Evolutionary conservation across 202 grass and related monocot genomes (phyloP).

Genomic region (Musa balbisiana): DNA sequence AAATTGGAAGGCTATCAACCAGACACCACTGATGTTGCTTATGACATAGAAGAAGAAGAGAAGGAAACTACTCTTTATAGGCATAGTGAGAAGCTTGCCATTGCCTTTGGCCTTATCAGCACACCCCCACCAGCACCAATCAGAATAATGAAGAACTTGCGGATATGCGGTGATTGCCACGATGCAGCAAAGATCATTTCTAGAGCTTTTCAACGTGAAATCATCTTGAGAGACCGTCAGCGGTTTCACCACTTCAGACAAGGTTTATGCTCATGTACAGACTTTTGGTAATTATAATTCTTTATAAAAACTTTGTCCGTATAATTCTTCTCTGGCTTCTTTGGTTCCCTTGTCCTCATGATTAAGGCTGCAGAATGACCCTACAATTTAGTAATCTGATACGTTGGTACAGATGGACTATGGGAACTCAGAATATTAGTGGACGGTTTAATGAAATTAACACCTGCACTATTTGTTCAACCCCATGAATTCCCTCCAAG

Average conservation of each 20-base stretch:
- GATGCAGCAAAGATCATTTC: constrained; percentile 24
- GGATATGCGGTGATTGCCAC: constrained; percentile 25
- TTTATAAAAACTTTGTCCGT: neutral
- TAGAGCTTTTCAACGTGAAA: constrained; percentile 16
- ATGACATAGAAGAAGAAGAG: constrained; percentile 29
- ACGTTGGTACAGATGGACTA: too few species aligned
- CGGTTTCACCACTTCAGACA: constrained; percentile 21
- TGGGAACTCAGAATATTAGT: too few species aligned
- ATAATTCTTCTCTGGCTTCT: too few species aligned
- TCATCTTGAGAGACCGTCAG: constrained; percentile 22
- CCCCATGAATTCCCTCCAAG: too few species aligned
- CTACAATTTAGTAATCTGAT: too few species aligned
- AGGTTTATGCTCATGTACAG: constrained; percentile 18
- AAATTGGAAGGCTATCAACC: constrained; percentile 21
- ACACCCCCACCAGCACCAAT: constrained; percentile 9
- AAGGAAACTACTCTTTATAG: constrained; percentile 21
- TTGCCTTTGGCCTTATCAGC: constrained; percentile 27
- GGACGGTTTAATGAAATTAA: too few species aligned
- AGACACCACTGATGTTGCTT: constrained; percentile 14
- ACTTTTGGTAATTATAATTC: constrained; percentile 21
- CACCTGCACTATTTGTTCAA: too few species aligned
- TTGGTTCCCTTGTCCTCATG: too few species aligned
- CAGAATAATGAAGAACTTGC: constrained; percentile 26
- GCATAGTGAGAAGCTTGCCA: constrained; percentile 25
- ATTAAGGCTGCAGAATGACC: too few species aligned